Conservation (phyloP, 1,284 basidiomycete genomes). For the Ustilago esculenta region DNA sequence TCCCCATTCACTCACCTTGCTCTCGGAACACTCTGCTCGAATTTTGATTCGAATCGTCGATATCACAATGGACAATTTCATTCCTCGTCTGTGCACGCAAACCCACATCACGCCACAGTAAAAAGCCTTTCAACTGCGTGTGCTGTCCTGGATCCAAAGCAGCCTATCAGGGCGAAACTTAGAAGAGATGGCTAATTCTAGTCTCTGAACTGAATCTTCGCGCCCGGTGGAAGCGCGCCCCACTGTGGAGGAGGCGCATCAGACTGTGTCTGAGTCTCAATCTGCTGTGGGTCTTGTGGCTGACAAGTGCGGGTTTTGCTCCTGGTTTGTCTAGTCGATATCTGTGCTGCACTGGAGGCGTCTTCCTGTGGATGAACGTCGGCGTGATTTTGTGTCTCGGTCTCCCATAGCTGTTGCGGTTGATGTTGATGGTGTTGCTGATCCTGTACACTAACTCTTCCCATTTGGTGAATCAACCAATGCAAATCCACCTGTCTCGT, state of each 20-base stretch:
- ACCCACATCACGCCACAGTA: too few relatives aligned
- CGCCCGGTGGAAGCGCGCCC: conserved; percentile 56
- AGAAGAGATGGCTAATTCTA: not conserved
- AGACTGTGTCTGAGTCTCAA: not conserved
- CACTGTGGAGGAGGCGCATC: conserved; percentile 32
- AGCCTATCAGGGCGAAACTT: too few relatives aligned
- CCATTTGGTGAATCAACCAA: conserved; percentile 31
- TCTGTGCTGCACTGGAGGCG: not conserved
- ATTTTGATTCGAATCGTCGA: too few relatives aligned
- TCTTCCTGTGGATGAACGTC: too few relatives aligned
- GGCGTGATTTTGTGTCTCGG: too few relatives aligned
- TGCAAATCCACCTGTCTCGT: conserved; percentile 46
- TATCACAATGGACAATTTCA: too few relatives aligned
- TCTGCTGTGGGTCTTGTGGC: conserved; percentile 8
- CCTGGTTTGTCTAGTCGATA: conserved; percentile 12
- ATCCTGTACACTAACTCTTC: conserved; percentile 11
- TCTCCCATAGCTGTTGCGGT: not conserved
- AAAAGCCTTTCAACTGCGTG: too few relatives aligned
- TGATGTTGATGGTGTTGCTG: conserved; percentile 10
- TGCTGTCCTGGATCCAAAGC: too few relatives aligned
- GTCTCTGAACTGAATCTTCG: conserved; percentile 55
- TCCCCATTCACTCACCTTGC: too few relatives aligned
- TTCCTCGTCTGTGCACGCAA: too few relatives aligned
- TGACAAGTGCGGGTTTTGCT: not conserved
- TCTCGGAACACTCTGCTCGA: too few relatives aligned